Evolutionary conservation across 805 yeast species (phyloP), one percentile per base, ranked within the genome.

Genomic region (Myxozyma udenii): DNA sequence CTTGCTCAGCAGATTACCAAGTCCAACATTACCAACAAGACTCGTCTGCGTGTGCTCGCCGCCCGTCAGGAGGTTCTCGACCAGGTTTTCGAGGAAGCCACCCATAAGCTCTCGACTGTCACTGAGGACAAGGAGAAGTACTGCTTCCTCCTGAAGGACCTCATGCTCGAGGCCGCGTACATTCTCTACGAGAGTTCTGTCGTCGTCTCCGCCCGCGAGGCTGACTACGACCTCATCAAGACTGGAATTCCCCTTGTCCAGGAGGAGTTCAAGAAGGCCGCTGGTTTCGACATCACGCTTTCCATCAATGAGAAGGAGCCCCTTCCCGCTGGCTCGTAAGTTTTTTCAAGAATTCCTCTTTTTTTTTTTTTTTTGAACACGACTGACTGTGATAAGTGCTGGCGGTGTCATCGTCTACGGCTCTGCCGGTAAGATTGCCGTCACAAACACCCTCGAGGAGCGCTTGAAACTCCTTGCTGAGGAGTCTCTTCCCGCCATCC

Each of bases 1-100:
- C 81, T 93, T 70, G 86, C 91, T 40, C 97, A 93, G 72, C 98
- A 93, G 74, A 91, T 93, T 68, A 81, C 90, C 64, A 89, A 88
- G 74, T 90, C 98, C 26, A 91, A 96, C 49, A 85, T 93, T 67
- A 89, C 91, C 60, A 93, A 93, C 78, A 89, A 93, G 75, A 87
- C 95, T 60, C 84, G 98, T 73, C 84, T 93, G 68, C 85, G 89
- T 74, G 83, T 91, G 32, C 80, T 93, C 62, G 78, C 85, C 16
- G 87, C 95, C 50, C 87, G 90, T 67, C 95, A 91, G 66, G 81
- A 83, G 62, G 81, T 87, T 12, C 74, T 93, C 63, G 81, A 80
- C 57, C 81, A 77, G 19, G 81, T 93, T 58, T 86, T 90, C 63
- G 83, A 80, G 48, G 78, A 73, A 11, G 85, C 97, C 22, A 80